These are phyloP conservation scores for Cardiospermum halicacabum DNA, from an alignment of 345 rosid species.

Conservation along the genomic window DNA sequence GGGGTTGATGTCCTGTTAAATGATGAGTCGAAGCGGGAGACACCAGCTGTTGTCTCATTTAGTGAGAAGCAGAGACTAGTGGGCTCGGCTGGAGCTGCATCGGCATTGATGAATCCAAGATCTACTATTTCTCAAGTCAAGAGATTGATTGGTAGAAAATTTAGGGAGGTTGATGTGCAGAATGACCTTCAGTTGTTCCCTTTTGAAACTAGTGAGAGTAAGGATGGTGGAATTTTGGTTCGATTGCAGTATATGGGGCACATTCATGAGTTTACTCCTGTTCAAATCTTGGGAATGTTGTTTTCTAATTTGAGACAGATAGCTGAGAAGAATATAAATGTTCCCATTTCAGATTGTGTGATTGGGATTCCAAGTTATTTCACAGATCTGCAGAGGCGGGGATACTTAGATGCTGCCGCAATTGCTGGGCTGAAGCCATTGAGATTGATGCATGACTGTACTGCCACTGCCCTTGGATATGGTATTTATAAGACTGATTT, in stretches of 20 bases:
- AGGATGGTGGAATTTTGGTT: conserved; percentile 50
- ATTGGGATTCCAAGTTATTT: conserved; percentile 65
- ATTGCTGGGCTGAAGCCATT: conserved; percentile 61
- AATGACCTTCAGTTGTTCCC: conserved; percentile 52
- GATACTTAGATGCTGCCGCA: conserved; percentile 52
- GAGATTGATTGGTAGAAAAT: conserved; percentile 53
- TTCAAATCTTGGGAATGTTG: conserved; percentile 59
- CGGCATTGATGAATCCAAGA: conserved; percentile 70
- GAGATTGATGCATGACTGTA: conserved; percentile 62
- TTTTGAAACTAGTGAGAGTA: conserved; percentile 37
- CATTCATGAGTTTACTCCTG: conserved; percentile 40
- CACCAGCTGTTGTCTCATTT: conserved; percentile 67
- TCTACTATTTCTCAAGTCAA: conserved; percentile 69
- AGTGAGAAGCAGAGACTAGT: conserved; percentile 82
- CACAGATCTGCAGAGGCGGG: conserved; percentile 52
- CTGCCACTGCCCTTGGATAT: conserved; percentile 67
- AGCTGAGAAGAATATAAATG: conserved; percentile 43
- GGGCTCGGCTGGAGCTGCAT: conserved; percentile 78
- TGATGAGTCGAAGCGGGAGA: conserved; percentile 68
- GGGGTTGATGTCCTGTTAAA: conserved; percentile 75
- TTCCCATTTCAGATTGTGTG: conserved; percentile 48
- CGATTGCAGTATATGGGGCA: conserved; percentile 46
- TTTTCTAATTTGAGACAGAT: conserved; percentile 59
- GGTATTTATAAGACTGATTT: conserved; percentile 64
- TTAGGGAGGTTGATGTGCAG: conserved; percentile 43